These are phyloP conservation scores for Mucor ambiguus DNA, from an alignment of 371 early-diverging fungal genomes.

Conservation along the genomic window DNA sequence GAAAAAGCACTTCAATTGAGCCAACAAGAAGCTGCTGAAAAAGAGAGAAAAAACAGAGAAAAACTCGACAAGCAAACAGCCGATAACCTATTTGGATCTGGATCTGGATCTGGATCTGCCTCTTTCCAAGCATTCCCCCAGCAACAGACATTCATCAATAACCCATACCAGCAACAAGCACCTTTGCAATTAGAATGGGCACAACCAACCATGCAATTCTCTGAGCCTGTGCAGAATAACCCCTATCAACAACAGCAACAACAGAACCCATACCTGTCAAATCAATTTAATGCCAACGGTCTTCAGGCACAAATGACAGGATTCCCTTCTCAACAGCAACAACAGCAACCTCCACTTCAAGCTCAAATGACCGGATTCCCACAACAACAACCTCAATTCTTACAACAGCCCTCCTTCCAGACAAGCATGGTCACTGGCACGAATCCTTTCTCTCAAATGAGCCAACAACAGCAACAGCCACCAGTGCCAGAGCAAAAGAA, in stretches of 20 bases:
- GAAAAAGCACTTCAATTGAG: conserved; percentile 47
- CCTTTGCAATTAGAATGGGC: conserved; percentile 23
- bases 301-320: conserved; percentile 27
- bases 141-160: conserved; percentile 31
- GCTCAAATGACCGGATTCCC: conserved; percentile 26
- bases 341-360: conserved; percentile 22
- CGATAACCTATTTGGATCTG: conserved; percentile 10
- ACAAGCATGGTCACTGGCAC: conserved; percentile 27
- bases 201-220: conserved; percentile 11
- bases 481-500: conserved; percentile 11
- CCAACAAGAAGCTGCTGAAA: conserved; percentile 44
- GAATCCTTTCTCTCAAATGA: conserved; percentile 27
- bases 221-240: conserved; percentile 39
- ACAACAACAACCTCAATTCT: background rate
- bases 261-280: conserved; percentile 24
- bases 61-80: conserved; percentile 44
- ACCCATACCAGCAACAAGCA: conserved; percentile 32
- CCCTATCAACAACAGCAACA: conserved; percentile 28
- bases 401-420: conserved; percentile 18
- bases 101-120: background rate
- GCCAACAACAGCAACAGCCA: conserved; percentile 9
- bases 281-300: conserved; percentile 42
- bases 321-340: conserved; percentile 10
- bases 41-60: conserved; percentile 36
- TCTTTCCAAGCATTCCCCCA: conserved; percentile 20